Evolutionary conservation across 306 rosid species (phyloP), one percentile per base, ranked within the genome.

Genomic region (Crotalaria pallida): DNA sequence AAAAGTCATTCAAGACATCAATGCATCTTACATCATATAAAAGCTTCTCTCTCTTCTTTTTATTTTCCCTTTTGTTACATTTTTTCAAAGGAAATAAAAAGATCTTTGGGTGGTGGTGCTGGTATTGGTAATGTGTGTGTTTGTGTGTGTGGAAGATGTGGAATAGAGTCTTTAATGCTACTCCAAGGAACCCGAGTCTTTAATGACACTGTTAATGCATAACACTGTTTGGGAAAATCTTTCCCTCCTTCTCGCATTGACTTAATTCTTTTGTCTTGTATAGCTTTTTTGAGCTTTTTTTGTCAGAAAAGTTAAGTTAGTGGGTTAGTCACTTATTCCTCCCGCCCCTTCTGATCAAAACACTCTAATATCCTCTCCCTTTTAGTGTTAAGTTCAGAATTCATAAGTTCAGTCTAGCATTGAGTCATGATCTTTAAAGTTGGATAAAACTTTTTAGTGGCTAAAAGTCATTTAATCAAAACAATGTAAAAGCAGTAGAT

Each of bases 171-270:
- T 94, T 94, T 80, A 95, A 89, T 87, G 99, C 97, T 95, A 95
- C 99, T 95, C 97, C 99, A 91, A 88, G 99, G 88, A 86, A 95
- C 79, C 97, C 88, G n/a, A n/a, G n/a, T n/a, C n/a, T n/a, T n/a
- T 83, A 83, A 82, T 83, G 27, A 63, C 76, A 82, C 75, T 66
- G 66, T 87, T 83, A 82, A 71, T 59, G 68, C 68, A 50, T 27
- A 73, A 64, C 71, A 72, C n/a, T 64, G 53, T 68, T 75, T 72
- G 48, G 73, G 77, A 34, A 71, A 60, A 13, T 17, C 40, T 72
- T 80, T 73, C 77, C 70, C 65, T 71, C 45, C 24, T 56, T 24
- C 41, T n/a, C 31, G 63, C 77, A 69, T 72, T 77, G 73, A 78
- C 90, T 71, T 76, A 68, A 71, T 76, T 81, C 69, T 49, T 67